Evolutionary conservation across 2,329 filamentous ascomycete species (phyloP).

Genomic region (Claviceps maximensis): DNA sequence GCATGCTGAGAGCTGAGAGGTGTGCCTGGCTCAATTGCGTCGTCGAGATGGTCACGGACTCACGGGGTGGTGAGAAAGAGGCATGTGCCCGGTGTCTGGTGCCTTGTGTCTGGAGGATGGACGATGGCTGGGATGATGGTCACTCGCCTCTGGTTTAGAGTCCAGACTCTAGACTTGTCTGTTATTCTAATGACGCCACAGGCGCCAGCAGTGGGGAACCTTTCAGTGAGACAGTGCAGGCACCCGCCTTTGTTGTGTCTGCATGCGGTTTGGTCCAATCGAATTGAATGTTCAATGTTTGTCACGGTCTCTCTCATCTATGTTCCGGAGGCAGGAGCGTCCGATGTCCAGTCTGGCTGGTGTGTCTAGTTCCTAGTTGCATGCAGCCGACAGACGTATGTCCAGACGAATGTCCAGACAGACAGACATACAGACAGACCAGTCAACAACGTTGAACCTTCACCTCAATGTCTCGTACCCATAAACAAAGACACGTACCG

Average conservation of each 20-base stretch:
- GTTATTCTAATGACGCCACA: constrained; percentile 3
- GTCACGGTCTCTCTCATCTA: too few species aligned
- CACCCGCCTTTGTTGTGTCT: too few species aligned
- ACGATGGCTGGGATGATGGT: neutral
- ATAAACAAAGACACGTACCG: too few species aligned
- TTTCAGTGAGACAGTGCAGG: neutral
- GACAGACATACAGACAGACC: too few species aligned
- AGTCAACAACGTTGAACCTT: neutral
- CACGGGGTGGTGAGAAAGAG: neutral
- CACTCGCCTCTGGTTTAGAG: too few species aligned
- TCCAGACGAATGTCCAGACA: too few species aligned
- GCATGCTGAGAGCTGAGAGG: neutral
- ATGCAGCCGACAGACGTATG: too few species aligned
- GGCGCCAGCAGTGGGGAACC: neutral
- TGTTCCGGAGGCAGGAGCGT: neutral
- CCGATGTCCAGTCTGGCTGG: neutral
- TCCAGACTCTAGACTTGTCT: too few species aligned
- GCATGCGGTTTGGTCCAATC: too few species aligned
- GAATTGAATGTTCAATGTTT: too few species aligned
- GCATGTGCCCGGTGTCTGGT: too few species aligned
- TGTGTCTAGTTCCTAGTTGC: neutral
- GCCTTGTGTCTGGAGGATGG: neutral
- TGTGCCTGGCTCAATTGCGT: neutral
- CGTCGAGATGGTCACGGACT: constrained; percentile 4
- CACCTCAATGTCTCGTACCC: too few species aligned